phyloP scores from a whole-genome alignment of 148 eudicot genomes.

The Talinum fruticosum region DNA sequence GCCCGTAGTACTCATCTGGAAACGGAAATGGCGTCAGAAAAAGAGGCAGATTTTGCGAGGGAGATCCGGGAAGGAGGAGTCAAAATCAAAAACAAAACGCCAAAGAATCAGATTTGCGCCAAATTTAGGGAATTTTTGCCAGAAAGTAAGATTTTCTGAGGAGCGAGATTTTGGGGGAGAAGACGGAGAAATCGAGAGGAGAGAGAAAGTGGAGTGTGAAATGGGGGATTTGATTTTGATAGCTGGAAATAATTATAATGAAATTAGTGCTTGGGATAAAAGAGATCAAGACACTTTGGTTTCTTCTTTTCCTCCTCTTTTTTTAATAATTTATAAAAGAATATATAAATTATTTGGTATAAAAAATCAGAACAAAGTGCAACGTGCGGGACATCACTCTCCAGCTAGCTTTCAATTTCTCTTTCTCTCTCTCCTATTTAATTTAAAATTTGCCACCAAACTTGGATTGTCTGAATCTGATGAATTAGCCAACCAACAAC shows the following conservation, averaged over 20 bases:
- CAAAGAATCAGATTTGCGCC: slow-evolving; percentile 2
- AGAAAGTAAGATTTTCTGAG: too few relatives aligned
- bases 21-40: neutral
- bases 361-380: neutral
- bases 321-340: neutral
- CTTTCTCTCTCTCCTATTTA: neutral
- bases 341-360: neutral
- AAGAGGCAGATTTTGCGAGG: slow-evolving; percentile 14
- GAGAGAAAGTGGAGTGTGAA: neutral
- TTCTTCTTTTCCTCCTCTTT: neutral
- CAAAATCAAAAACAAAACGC: neutral
- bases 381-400: slow-evolving; percentile 4
- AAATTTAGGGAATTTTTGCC: neutral
- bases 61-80: slow-evolving; percentile 19
- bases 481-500: neutral
- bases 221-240: slow-evolving; percentile 4
- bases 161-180: neutral
- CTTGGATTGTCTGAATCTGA: neutral
- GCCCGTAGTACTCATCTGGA: slow-evolving; percentile 59
- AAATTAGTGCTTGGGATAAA: neutral
- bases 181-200: slow-evolving; percentile 20
- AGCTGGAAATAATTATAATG: neutral
- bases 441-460: neutral
- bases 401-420: neutral
- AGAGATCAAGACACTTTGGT: neutral